Base-by-base conservation (phyloP, 257 asterid genomes). In the Primulina huaijiensis region DNA sequence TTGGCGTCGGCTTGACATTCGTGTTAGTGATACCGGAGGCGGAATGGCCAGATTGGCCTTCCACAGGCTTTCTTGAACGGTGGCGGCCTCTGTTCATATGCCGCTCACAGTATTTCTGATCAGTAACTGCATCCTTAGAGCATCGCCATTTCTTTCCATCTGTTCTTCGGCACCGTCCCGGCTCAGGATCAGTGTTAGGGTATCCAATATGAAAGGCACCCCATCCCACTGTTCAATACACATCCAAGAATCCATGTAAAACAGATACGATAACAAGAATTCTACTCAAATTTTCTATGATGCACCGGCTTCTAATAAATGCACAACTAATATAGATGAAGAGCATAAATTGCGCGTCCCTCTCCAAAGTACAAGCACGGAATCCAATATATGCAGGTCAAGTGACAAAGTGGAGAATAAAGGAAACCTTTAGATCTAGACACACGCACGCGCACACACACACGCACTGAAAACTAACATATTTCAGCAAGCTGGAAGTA, bases 61-160 rank as follows among this genome's bases (percentile, higher is more conserved):
- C 99, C 99, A 94, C 99, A 88, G 95, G 99, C 99, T 94, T 94
- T 94, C 99, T 94, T 94, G 99, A 94, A 91, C 99, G 97, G 68
- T 91, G 99, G 77, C 99, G 99, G 81, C 99, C 97, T 74, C 99
- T 76, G 81, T 94, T 94, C 87, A 94, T 88, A 66, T 94, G 99
- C 65, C 99, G 92, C 78, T 94, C 99, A 69, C 99, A 94, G 73
- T 91, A 94, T 59, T 94, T 94, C 81, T 91, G 95, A 30, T 94
- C 97, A 1, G 86, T 83, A 10, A 91, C 93, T 3, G 97, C 97
- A 52, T 94, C 99, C 72, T 89, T 82, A 5, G 99, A 88, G 90
- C 99, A 91, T 87, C 99, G 91, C 99, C 99, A 94, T 73, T 94
- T 94, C 84, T 91, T 91, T 66, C 99, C 99, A 71, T 94, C 99